Base-by-base conservation (phyloP, 345 rosid species). In the Eucalyptus cloeziana region DNA sequence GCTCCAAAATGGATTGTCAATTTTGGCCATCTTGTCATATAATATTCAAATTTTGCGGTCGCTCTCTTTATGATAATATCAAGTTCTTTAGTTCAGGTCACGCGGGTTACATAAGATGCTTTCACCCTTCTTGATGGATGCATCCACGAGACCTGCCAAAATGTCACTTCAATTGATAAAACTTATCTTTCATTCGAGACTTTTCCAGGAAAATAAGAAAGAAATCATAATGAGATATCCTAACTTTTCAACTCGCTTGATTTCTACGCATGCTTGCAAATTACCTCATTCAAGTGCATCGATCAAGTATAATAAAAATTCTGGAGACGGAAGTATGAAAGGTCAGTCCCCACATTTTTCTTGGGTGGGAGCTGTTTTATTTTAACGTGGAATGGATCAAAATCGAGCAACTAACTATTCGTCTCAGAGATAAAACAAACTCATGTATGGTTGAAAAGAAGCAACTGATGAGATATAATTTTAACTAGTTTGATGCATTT, bases 401-500 rank as follows among this genome's bases (percentile, higher is more conserved):
- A 37, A 21, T 7, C 14, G 2, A 37, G 8, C 45, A 69, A 3
- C 10, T 4, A 69, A 69, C 2, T 31, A 33, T 19, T 17, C 1
- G 2, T 6, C 8, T 62, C n/a, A 7, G 19, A 27, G 17, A 8
- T 62, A 62, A 30, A 62, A 30, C 17, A n/a, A 37, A 43, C 13
- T 19, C 2, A 7, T 5, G 7, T 17, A 71, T 19, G 1, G 1
- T 21, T 5, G 13, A 37, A 19, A 71, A 37, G 25, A 10, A 33
- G 9, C 2, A 5, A 16, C 17, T 37, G 5, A 71, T 19, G 27
- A 62, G 33, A 30, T 12, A 62, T 27, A 30, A 4, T 13, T n/a
- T n/a, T n/a, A n/a, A n/a, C 1, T n/a, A 30, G 9, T 64, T n/a
- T 13, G 76, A 64, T n/a, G 76, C 0, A 31, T 10, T 64, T n/a